phyloP scores from a whole-genome alignment of 306 rosid genomes.

The Ammopiptanthus mongolicus region DNA sequence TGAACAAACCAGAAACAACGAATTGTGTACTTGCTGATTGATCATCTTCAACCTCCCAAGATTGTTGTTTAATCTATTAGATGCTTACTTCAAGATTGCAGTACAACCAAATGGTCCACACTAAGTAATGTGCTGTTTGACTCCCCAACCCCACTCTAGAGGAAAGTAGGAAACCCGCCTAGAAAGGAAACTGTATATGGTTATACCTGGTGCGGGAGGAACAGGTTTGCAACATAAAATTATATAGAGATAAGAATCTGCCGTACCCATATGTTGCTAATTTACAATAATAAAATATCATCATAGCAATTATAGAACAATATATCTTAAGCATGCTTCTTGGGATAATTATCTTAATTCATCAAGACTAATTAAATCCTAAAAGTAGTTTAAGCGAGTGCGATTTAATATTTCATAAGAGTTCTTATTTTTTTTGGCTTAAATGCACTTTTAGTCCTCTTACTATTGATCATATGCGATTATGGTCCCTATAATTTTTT shows the following conservation, averaged over 20 bases:
- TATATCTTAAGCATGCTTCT: neutral
- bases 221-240: neutral
- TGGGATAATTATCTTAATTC: neutral
- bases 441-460: too few species aligned
- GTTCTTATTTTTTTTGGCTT: neutral
- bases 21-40: too few species aligned
- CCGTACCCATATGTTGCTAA: neutral
- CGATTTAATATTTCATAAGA: neutral
- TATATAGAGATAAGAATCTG: neutral
- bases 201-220: neutral
- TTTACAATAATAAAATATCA: neutral
- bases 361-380: neutral
- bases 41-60: neutral
- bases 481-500: too few species aligned
- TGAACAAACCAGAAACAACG: neutral
- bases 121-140: neutral
- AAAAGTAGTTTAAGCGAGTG: neutral
- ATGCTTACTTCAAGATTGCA: neutral
- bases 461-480: too few species aligned
- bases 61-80: neutral
- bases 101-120: neutral
- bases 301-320: too few species aligned
- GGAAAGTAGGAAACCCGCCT: constrained; percentile 1
- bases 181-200: neutral
- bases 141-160: neutral